Percentiles rank a stretch among this genome's conserved stretches.
phyloP scores from a whole-genome alignment of 106 monocot species.

The Acanthochlamys bracteata region DNA sequence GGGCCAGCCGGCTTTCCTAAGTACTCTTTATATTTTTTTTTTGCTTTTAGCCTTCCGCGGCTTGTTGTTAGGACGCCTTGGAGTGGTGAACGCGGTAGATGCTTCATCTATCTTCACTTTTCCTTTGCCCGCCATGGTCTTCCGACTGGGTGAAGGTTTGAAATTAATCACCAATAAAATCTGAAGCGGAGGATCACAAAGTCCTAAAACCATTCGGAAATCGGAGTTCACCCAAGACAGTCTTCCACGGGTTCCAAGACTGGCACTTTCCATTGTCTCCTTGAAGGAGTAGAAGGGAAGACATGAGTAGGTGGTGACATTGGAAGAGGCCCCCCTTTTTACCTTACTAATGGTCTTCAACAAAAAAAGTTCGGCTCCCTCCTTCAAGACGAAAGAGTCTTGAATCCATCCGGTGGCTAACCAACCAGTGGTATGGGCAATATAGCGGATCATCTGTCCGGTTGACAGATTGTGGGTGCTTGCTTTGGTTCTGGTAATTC shows the following conservation, averaged over 20 bases:
- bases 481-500: not conserved
- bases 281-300: not conserved
- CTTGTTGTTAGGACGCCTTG: too few species aligned
- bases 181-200: not conserved
- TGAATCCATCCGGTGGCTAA: too few species aligned
- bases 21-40: too few species aligned
- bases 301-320: not conserved
- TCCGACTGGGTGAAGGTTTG: too few species aligned
- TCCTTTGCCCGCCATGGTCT: too few species aligned
- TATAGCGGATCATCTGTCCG: not conserved
- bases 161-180: not conserved
- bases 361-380: too few species aligned
- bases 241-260: not conserved
- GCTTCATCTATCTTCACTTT: too few species aligned
- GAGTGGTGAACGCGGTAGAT: too few species aligned
- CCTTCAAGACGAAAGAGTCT: too few species aligned
- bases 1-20: too few species aligned
- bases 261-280: constrained; percentile 1
- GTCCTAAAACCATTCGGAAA: not conserved
- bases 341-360: too few species aligned
- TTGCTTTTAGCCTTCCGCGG: too few species aligned
- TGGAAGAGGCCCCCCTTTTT: not conserved
- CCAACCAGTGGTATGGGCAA: not conserved
- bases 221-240: not conserved
- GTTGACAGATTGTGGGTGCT: not conserved